These are phyloP conservation scores for Fonsecaea multimorphosa DNA, from an alignment of 2,329 filamentous ascomycete genomes.

Conservation along the genomic window DNA sequence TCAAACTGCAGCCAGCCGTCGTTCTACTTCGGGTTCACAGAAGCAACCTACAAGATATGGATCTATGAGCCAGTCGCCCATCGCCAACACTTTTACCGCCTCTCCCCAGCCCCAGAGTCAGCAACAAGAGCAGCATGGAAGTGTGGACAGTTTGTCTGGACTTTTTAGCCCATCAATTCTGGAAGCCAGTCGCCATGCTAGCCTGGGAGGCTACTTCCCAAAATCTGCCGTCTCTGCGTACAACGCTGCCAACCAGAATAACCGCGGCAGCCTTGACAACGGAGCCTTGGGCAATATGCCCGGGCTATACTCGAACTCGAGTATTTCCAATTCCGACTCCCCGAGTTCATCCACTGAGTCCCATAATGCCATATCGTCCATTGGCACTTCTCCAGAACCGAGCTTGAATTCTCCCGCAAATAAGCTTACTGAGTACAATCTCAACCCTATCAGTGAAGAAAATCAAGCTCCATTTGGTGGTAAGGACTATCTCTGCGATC, in stretches of 20 bases:
- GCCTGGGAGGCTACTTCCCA: slow-evolving; percentile 49
- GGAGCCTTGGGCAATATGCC: slow-evolving; percentile 32
- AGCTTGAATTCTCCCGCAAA: slow-evolving; percentile 50
- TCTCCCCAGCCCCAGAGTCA: slow-evolving; percentile 34
- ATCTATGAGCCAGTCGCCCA: slow-evolving; percentile 36
- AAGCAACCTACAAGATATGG: slow-evolving; percentile 28
- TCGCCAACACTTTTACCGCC: slow-evolving; percentile 27
- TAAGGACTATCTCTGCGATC: slow-evolving; percentile 53
- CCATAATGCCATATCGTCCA: slow-evolving; percentile 54
- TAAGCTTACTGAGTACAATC: slow-evolving; percentile 45
- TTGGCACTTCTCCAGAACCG: slow-evolving; percentile 58
- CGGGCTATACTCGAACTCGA: slow-evolving; percentile 42
- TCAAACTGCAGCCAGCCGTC: slow-evolving; percentile 20
- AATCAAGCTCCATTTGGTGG: slow-evolving; percentile 40
- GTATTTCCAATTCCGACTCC: slow-evolving; percentile 53
- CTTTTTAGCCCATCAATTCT: slow-evolving; percentile 66
- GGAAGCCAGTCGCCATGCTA: slow-evolving; percentile 53
- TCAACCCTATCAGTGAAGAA: slow-evolving; percentile 45
- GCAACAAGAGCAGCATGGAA: slow-evolving; percentile 28
- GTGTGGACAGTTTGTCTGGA: slow-evolving; percentile 57
- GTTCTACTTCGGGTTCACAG: slow-evolving; percentile 31
- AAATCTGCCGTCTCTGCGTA: slow-evolving; percentile 44
- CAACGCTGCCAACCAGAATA: slow-evolving; percentile 20
- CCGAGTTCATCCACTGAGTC: slow-evolving; percentile 58
- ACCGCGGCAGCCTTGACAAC: slow-evolving; percentile 46